Percentiles rank a stretch among this genome's conserved stretches.
These are phyloP conservation scores for Piloderma croceum DNA, from an alignment of 768 basidiomycete species.

Conservation along the genomic window DNA sequence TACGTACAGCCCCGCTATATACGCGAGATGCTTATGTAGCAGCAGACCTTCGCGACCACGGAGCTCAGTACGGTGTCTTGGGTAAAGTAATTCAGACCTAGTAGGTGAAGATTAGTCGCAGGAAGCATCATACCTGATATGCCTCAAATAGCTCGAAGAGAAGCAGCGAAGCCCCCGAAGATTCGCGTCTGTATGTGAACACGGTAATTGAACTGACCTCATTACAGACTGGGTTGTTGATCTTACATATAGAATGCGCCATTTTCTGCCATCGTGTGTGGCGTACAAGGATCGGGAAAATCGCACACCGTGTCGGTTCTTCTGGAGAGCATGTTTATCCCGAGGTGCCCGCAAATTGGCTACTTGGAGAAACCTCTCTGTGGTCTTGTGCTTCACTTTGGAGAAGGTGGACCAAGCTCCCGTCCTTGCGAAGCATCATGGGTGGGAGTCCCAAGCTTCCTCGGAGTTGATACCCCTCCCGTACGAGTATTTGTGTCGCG, in stretches of 20 bases:
- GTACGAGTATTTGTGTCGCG: conserved; percentile 53
- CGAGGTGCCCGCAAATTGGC: conserved; percentile 45
- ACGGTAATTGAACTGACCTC: conserved; percentile 36
- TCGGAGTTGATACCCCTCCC: conserved; percentile 24
- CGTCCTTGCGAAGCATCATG: conserved; percentile 66
- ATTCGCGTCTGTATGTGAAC: conserved; percentile 60
- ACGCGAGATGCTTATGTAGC: conserved; percentile 44
- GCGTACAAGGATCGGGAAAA: conserved; percentile 74
- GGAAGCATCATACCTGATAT: background rate
- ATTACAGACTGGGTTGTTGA: conserved; percentile 1
- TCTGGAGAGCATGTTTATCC: conserved; percentile 66
- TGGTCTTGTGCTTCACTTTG: conserved; percentile 65
- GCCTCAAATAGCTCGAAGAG: conserved; percentile 29
- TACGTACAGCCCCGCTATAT: conserved; percentile 45
- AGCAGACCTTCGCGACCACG: conserved; percentile 26
- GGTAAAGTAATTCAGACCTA: conserved; percentile 43
- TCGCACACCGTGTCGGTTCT: conserved; percentile 67
- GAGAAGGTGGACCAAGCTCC: conserved; percentile 55
- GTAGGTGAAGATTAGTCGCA: conserved; percentile 27
- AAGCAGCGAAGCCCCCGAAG: conserved; percentile 27
- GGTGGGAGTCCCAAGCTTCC: conserved; percentile 35
- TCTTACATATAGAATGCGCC: conserved; percentile 53
- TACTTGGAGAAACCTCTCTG: conserved; percentile 46
- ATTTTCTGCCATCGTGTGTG: conserved; percentile 70
- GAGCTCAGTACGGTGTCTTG: conserved; percentile 58